Evolutionary conservation across 1,284 basidiomycete genomes (phyloP), one percentile per base, ranked within the genome.

Genomic region (Cryptococcus sp.): DNA sequence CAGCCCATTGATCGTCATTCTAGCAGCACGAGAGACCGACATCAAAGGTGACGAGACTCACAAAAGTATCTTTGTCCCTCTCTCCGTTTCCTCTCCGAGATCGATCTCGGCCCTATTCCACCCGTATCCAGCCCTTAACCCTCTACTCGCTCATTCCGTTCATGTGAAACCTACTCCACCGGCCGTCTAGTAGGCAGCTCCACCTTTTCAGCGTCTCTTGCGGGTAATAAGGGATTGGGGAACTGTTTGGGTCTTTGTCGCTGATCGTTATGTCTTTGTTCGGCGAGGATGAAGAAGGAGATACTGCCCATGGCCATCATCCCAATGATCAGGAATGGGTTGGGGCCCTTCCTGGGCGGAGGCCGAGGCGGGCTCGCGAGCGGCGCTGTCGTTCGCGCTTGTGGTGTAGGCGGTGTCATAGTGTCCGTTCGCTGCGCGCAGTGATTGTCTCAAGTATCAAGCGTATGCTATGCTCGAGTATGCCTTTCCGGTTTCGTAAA

Each of bases 311-410:
- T 46, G 42, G 68, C 69, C 23, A 71, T 63, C 25, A 78, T 53
- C 35, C 72, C 76, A 20, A 71, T 62, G 38, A 78, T 47, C 15
- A 78, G 50, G 52, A 72, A 59, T 4, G 71, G 69, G 57, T 76
- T 74, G 1, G 76, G 76, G 38, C 70, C 73, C 40, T 60, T 62
- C 6, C 60, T 60, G n/a, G 63, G 57, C 16, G 72, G 67, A 40
- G 57, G 49, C 17, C 60, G 42, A 16, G 57, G 50, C 40, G 40
- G 47, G n/a, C 16, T 22, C n/a, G 50, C 38, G 3, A 53, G 51
- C 8, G 50, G 50, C 15, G 17, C 25, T 25, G 47, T n/a, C 47
- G 35, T 49, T 7, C 17, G 47, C 22, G 22, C 40, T 3, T 17
- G 23, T 11, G 47, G 47, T 15, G 54, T 38, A 15, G 46, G 44